phyloP scores from a whole-genome alignment of 306 rosid genomes.

The Gastrolobium villosum region DNA sequence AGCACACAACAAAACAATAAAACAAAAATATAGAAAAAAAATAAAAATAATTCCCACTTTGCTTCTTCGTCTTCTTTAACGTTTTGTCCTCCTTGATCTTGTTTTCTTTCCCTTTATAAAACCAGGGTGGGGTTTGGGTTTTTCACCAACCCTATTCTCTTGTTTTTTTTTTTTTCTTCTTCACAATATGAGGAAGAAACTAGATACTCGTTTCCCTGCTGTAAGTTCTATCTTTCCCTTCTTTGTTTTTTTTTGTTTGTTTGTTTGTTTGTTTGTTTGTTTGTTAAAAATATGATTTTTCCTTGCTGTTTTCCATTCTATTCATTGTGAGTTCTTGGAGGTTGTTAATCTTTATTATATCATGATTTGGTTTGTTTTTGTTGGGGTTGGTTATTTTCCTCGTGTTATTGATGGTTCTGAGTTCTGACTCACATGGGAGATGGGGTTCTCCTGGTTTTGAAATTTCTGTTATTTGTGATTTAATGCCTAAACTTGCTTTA shows the following conservation, averaged over 20 bases:
- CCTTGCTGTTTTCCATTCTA: background rate
- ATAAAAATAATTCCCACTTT: background rate
- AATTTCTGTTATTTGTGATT: constrained; percentile 8
- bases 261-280: background rate
- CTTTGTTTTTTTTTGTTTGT: background rate
- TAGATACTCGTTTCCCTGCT: constrained; percentile 85
- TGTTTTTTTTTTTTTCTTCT: background rate
- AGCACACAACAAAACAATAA: background rate
- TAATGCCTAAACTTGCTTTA: background rate
- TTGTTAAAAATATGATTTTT: background rate
- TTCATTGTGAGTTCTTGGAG: background rate
- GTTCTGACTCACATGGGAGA: constrained; percentile 3
- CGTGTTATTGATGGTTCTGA: constrained; percentile 3
- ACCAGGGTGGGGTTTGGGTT: constrained; percentile 19
- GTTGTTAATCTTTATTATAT: background rate
- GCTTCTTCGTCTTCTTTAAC: constrained; percentile 46
- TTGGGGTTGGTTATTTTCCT: constrained; percentile 21
- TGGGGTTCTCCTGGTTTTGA: constrained; percentile 35
- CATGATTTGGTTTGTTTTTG: constrained; percentile 15
- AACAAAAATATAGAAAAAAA: background rate
- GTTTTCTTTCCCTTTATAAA: constrained; percentile 22
- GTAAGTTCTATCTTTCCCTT: constrained; percentile 47
- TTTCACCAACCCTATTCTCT: background rate
- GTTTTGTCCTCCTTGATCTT: constrained; percentile 9
- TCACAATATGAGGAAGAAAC: constrained; percentile 71